Base-by-base conservation (phyloP, 1,284 basidiomycete species). In the Trametes sp. region DNA sequence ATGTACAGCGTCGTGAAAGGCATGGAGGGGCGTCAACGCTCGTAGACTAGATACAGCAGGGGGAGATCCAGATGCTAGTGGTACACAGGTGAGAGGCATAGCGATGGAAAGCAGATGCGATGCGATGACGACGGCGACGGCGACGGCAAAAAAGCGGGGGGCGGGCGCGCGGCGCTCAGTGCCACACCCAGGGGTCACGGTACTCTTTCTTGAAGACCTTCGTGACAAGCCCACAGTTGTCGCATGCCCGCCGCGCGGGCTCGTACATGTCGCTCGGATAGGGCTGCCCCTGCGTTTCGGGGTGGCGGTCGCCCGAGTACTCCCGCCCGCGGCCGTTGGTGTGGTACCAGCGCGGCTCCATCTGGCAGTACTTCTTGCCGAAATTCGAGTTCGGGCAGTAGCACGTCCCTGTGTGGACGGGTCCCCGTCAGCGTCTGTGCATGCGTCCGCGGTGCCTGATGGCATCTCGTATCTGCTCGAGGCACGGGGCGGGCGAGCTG, bases 351-450 rank as follows among this genome's bases (percentile, higher is more conserved):
- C 65, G 61, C 13, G 76, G 75, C 24, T 70, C 70, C 65, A 69
- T 71, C 36, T 59, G 54, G 63, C 78, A 80, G 62, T 80, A 79
- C 14, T 62, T 63, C 35, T 71, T 58, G 16, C 77, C 77, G 55
- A 80, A 78, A 60, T 80, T 79, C 13, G 70, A 73, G 52, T 73
- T 72, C 11, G 70, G 70, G 67, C 79, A 80, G 60, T 77, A 77
- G 70, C 77, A 79, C 11, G 77, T 77, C n/a, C 77, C 77, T 78
- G 57, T 56, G 36, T 6, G 55, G 35, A 51, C 19, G 26, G 28
- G 29, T n/a, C 7, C 41, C 33, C 21, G 53, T 63, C 62, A 66
- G 62, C 58, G 46, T 46, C 58, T 60, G 55, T 57, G 21, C 21
- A 13, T 26, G 10, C 5, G 21, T 24, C n/a, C n/a, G 21, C 26